Evolutionary conservation across 768 basidiomycete species (phyloP).

Genomic region (Boletus reticulatus): DNA sequence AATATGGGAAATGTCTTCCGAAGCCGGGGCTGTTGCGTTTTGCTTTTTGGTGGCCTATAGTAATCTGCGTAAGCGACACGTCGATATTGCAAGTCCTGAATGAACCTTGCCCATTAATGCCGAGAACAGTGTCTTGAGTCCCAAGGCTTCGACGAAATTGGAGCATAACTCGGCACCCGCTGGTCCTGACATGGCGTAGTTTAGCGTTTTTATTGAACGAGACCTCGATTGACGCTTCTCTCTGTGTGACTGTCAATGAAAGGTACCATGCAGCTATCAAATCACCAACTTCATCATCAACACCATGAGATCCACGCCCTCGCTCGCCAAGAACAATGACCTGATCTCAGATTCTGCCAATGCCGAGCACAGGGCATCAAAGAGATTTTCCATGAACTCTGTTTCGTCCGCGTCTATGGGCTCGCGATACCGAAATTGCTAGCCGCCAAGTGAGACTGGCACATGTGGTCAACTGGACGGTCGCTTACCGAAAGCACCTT

Average conservation of each 20-base stretch:
- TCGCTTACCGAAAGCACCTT: slow-evolving; percentile 76
- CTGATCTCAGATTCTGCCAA: slow-evolving; percentile 80
- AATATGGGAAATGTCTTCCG: slow-evolving; percentile 85
- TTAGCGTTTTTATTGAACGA: slow-evolving; percentile 85
- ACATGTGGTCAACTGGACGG: slow-evolving; percentile 1
- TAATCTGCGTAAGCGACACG: slow-evolving; percentile 7
- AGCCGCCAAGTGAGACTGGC: slow-evolving; percentile 9
- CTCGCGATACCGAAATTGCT: slow-evolving; percentile 88
- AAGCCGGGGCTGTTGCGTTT: slow-evolving; percentile 52
- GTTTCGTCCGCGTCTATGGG: slow-evolving; percentile 86
- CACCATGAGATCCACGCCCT: slow-evolving; percentile 97
- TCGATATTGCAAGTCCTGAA: not conserved
- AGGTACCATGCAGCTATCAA: not conserved
- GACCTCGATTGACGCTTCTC: slow-evolving; percentile 81
- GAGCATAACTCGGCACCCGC: slow-evolving; percentile 70
- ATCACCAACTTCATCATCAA: slow-evolving; percentile 87
- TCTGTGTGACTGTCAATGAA: slow-evolving; percentile 39
- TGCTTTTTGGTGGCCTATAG: slow-evolving; percentile 60
- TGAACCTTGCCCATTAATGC: slow-evolving; percentile 92
- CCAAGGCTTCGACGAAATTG: slow-evolving; percentile 82
- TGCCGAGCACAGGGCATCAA: slow-evolving; percentile 85
- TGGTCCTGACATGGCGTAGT: slow-evolving; percentile 84
- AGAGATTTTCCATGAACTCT: slow-evolving; percentile 98
- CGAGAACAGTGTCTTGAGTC: slow-evolving; percentile 87
- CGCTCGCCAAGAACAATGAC: slow-evolving; percentile 76